These are phyloP conservation scores for Hypericum perforatum DNA, from an alignment of 345 rosid species.

Conservation along the genomic window DNA sequence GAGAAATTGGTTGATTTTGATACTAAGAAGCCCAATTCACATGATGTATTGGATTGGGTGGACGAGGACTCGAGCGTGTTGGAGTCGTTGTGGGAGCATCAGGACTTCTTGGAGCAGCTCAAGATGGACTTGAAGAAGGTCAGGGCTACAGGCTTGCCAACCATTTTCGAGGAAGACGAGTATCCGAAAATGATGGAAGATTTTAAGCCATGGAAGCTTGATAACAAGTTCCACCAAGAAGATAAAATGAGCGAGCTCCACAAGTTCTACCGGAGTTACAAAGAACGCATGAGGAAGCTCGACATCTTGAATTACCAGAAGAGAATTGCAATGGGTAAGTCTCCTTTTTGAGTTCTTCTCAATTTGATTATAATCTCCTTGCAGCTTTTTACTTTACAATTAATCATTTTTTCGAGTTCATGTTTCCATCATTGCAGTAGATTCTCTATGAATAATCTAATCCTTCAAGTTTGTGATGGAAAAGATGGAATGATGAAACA, in stretches of 20 bases:
- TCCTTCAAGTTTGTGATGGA: not conserved
- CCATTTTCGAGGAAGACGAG: slow-evolving; percentile 68
- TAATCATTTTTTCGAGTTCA: not conserved
- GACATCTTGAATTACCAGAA: slow-evolving; percentile 91
- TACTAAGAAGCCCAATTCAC: not conserved
- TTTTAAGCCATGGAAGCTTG: slow-evolving; percentile 89
- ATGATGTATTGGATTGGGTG: slow-evolving; percentile 20
- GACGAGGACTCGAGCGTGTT: slow-evolving; percentile 38
- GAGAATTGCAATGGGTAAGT: slow-evolving; percentile 82
- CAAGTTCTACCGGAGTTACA: slow-evolving; percentile 75
- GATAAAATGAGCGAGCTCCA: slow-evolving; percentile 72
- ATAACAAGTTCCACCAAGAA: slow-evolving; percentile 50
- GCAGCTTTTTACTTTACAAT: not conserved
- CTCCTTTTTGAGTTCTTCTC: not conserved
- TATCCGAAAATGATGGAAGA: slow-evolving; percentile 66
- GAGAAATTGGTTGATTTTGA: slow-evolving; percentile 1
- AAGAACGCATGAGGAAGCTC: slow-evolving; percentile 80
- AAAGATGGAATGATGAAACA: too few species aligned
- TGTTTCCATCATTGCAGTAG: not conserved
- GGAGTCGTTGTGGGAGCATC: slow-evolving; percentile 87
- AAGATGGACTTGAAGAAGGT: slow-evolving; percentile 83
- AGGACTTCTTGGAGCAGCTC: slow-evolving; percentile 83
- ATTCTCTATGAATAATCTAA: not conserved
- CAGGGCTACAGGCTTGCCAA: slow-evolving; percentile 70
- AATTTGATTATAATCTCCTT: not conserved